Percentiles rank a stretch among this genome's conserved stretches.
These are phyloP conservation scores for Alopecurus myosuroides DNA, from an alignment of 176 grass and related monocot species.

Conservation along the genomic window DNA sequence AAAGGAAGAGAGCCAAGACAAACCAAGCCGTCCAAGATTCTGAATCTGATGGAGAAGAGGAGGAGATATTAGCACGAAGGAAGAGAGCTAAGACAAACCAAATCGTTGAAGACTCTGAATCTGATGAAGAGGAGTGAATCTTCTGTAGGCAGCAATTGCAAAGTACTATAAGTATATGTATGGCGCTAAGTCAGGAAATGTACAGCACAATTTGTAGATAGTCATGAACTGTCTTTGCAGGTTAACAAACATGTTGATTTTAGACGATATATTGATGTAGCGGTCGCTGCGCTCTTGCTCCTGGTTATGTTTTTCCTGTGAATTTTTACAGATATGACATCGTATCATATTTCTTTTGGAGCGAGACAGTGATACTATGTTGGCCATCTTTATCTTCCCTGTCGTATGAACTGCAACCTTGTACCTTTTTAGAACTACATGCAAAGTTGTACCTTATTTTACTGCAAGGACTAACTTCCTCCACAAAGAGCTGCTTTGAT, in stretches of 20 bases:
- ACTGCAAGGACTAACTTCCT: not conserved
- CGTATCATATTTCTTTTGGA: not conserved
- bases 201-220: not conserved
- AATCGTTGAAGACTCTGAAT: conserved; percentile 62
- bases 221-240: not conserved
- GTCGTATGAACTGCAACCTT: not conserved
- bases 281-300: not conserved
- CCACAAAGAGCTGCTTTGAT: no score
- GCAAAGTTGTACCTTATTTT: no score
- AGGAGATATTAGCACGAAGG: conserved; percentile 40
- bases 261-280: not conserved
- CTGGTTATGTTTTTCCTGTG: not conserved
- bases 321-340: not conserved
- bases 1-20: conserved; percentile 57
- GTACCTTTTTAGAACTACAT: not conserved
- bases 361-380: not conserved
- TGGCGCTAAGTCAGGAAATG: not conserved
- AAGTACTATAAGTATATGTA: not conserved
- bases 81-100: conserved; percentile 62
- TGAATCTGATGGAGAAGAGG: conserved; percentile 43
- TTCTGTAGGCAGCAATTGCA: not conserved
- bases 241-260: not conserved
- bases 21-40: conserved; percentile 63
- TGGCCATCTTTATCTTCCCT: not conserved
- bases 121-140: conserved; percentile 24